A percentile compares a stretch with the other conserved stretches of the same genome.
phyloP scores from a whole-genome alignment of 192 early-diverging fungal species.

The Entrophospora sp. region DNA sequence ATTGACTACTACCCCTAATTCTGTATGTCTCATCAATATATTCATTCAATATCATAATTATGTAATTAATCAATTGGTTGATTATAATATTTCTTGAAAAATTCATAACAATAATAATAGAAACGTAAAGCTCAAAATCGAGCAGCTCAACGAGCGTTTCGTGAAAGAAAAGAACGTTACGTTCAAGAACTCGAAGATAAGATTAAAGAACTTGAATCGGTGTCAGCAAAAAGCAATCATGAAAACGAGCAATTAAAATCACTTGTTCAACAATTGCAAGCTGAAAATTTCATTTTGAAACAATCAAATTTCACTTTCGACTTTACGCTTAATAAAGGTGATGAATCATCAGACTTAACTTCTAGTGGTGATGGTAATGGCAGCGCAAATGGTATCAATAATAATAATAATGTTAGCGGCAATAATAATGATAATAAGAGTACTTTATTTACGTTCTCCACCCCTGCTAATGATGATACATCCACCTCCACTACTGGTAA shows the following conservation, averaged over 20 bases:
- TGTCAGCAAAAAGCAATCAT: conserved; percentile 30
- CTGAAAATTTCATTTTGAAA: conserved; percentile 46
- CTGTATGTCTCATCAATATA: conserved; percentile 17
- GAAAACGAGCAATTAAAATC: conserved; percentile 43
- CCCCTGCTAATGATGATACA: no score
- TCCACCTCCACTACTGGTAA: no score
- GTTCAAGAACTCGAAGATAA: conserved; percentile 70
- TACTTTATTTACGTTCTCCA: no score
- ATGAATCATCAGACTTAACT: neutral
- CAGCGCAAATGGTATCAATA: no score
- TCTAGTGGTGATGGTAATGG: no score
- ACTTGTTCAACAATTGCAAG: conserved; percentile 39
- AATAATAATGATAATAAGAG: no score
- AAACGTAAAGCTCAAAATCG: conserved; percentile 73
- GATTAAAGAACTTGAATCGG: conserved; percentile 60
- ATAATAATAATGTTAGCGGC: no score
- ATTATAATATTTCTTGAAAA: neutral
- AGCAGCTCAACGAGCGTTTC: conserved; percentile 78
- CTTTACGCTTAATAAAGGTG: conserved; percentile 34
- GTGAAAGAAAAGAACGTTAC: conserved; percentile 80
- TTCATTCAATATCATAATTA: no score
- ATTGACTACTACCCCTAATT: conserved; percentile 32
- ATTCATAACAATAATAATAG: no score
- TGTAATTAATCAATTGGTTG: neutral
- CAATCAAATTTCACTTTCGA: conserved; percentile 44